Conservation (phyloP, 1,284 basidiomycete genomes). For the Cystobasidiaceae sp. region DNA sequence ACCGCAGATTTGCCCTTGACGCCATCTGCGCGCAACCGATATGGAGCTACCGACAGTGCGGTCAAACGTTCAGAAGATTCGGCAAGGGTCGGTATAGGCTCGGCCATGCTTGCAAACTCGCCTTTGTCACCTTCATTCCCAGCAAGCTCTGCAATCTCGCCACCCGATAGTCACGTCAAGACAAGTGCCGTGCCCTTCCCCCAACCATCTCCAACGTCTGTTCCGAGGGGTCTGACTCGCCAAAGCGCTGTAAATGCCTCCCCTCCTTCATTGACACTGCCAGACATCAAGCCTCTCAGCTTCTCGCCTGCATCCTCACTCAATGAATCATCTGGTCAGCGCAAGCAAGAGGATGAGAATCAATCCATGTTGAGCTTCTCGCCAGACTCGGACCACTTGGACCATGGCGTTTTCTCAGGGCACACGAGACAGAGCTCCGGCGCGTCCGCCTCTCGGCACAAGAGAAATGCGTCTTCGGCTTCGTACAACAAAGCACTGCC, state of each 20-base stretch:
- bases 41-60: background rate
- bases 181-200: background rate
- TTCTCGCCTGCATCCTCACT: slow-evolving; percentile 7
- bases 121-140: slow-evolving; percentile 4
- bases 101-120: slow-evolving; percentile 10
- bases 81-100: background rate
- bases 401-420: background rate
- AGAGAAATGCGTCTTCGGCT: slow-evolving; percentile 1
- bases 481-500: background rate
- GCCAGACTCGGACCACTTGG: slow-evolving; percentile 1
- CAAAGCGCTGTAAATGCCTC: background rate
- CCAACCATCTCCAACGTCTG: background rate
- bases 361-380: slow-evolving; percentile 11
- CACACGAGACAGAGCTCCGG: background rate
- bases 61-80: background rate
- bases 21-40: background rate
- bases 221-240: background rate
- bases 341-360: too few relatives aligned
- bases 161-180: background rate
- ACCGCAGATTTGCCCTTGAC: background rate
- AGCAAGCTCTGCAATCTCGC: background rate
- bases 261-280: background rate
- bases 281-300: slow-evolving; percentile 7
- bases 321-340: background rate
- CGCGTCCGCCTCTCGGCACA: background rate